A percentile compares a stretch with the other conserved stretches of the same genome.
Evolutionary conservation across 495 filamentous ascomycete species (phyloP).

Genomic region (Hyaloscypha finlandica): DNA sequence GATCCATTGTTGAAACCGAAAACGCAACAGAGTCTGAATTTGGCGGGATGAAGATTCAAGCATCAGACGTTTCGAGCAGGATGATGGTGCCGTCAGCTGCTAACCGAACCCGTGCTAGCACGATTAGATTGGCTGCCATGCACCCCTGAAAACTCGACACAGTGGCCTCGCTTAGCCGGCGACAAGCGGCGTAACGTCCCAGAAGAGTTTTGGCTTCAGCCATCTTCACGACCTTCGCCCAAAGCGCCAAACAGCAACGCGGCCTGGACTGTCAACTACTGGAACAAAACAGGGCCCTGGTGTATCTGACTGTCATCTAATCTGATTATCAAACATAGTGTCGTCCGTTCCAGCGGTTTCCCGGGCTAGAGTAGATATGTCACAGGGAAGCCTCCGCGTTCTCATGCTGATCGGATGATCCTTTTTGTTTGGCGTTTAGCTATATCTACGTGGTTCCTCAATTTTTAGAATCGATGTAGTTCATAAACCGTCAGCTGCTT

Average conservation of each 20-base stretch:
- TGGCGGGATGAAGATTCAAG: background rate
- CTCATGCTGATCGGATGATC: background rate
- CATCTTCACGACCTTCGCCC: background rate
- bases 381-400: background rate
- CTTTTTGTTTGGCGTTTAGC: background rate
- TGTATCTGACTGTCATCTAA: background rate
- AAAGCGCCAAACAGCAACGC: background rate
- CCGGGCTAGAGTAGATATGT: background rate
- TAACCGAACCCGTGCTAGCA: background rate
- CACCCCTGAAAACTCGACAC: background rate
- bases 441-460: background rate
- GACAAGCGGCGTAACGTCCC: background rate
- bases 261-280: background rate
- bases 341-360: background rate
- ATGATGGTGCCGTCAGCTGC: background rate
- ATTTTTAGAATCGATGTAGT: background rate
- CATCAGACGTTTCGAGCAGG: background rate
- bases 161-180: background rate
- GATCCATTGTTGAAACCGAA: background rate
- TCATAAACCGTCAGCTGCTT: background rate
- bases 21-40: background rate
- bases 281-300: background rate
- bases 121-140: background rate
- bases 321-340: background rate
- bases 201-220: background rate